phyloP scores from a whole-genome alignment of 1,284 basidiomycete species.

The Lentinula novae-zelandiae region DNA sequence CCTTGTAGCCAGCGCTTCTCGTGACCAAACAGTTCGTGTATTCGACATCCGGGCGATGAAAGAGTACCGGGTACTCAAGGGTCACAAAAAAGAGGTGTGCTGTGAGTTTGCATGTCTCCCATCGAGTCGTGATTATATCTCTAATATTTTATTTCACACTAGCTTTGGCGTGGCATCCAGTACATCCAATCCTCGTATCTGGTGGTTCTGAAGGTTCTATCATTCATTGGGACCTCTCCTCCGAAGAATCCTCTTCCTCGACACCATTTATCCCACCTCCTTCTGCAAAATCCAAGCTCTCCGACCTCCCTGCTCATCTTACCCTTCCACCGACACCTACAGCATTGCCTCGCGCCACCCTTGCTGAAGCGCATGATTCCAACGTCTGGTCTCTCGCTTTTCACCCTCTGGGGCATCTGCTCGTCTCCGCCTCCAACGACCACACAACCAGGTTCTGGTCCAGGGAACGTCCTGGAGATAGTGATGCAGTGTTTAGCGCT shows the following conservation, averaged over 20 bases:
- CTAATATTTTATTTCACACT: conserved; percentile 1
- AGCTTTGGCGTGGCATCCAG: conserved; percentile 95
- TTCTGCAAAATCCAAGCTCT: conserved; percentile 3
- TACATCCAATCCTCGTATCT: conserved; percentile 88
- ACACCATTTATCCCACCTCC: conserved; percentile 19
- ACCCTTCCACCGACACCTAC: conserved; percentile 15
- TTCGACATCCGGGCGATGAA: conserved; percentile 99
- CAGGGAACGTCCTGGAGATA: conserved; percentile 78
- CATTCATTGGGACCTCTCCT: conserved; percentile 86
- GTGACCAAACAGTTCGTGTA: conserved; percentile 93
- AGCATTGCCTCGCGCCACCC: conserved; percentile 66
- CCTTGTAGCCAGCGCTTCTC: conserved; percentile 88
- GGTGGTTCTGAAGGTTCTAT: conserved; percentile 94
- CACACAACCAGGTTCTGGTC: conserved; percentile 98
- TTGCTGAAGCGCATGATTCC: conserved; percentile 93
- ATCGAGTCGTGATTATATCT: background rate
- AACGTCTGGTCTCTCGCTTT: conserved; percentile 95
- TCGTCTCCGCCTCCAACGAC: conserved; percentile 92
- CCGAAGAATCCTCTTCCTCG: conserved; percentile 37
- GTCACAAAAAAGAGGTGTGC: conserved; percentile 97
- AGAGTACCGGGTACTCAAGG: conserved; percentile 86
- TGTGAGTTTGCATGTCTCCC: conserved; percentile 54
- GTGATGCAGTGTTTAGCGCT: conserved; percentile 62
- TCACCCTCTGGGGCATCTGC: conserved; percentile 94
- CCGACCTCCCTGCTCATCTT: conserved; percentile 33